phyloP scores from a whole-genome alignment of 371 early-diverging fungal species.

The Dichotomocladium elegans region DNA sequence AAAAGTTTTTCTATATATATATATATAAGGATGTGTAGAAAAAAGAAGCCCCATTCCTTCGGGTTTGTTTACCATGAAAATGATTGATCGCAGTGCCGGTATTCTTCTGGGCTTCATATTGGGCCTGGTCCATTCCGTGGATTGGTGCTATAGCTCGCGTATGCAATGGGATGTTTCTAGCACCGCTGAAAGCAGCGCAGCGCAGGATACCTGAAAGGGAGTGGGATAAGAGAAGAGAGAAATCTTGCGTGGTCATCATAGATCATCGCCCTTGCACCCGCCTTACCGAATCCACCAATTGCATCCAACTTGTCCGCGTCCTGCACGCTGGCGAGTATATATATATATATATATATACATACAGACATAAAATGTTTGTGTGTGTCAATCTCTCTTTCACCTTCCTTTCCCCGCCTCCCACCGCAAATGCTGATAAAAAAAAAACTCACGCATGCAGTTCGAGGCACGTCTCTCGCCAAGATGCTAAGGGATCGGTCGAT shows the following conservation, averaged over 20 bases:
- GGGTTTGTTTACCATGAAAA: slow-evolving; percentile 52
- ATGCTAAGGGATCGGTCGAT: slow-evolving; percentile 23
- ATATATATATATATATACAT: background rate
- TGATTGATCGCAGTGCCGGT: slow-evolving; percentile 63
- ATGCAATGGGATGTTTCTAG: slow-evolving; percentile 58
- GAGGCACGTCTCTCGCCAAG: slow-evolving; percentile 55
- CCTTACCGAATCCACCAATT: slow-evolving; percentile 73
- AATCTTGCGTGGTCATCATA: too few relatives aligned
- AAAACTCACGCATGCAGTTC: slow-evolving; percentile 59
- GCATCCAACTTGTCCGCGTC: slow-evolving; percentile 84
- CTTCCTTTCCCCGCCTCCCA: too few relatives aligned
- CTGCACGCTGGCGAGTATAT: slow-evolving; percentile 49
- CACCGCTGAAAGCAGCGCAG: slow-evolving; percentile 73
- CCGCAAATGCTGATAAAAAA: too few relatives aligned
- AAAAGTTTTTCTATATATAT: slow-evolving; percentile 56
- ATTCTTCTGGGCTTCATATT: slow-evolving; percentile 36
- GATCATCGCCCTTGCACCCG: background rate
- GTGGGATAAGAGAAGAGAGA: background rate
- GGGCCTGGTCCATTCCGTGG: slow-evolving; percentile 49
- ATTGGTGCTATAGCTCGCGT: slow-evolving; percentile 46
- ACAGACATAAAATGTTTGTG: background rate
- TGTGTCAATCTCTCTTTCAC: too few relatives aligned
- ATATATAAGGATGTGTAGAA: background rate
- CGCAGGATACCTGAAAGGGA: slow-evolving; percentile 52
- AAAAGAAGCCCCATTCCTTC: background rate